A percentile compares a stretch with the other conserved stretches of the same genome.
Conservation (phyloP, 352 stramenopile species). For the Thraustotheca clavata region DNA sequence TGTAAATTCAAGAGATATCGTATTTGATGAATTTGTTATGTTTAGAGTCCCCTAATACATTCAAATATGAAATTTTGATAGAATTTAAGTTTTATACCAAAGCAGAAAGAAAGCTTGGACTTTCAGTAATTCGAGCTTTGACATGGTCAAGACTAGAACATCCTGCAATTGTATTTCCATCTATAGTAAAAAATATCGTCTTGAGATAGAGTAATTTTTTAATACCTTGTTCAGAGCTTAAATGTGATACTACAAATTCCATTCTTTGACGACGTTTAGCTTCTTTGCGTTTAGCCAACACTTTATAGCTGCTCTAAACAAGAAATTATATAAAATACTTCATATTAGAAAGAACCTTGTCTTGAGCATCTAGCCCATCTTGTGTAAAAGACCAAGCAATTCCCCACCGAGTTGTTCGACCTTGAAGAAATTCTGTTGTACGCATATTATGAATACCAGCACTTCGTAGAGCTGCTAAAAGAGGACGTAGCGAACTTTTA, state of each 20-base stretch:
- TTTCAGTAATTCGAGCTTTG: background rate
- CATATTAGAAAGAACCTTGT: conserved; percentile 23
- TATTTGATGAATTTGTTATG: too few species aligned
- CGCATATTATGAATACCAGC: conserved; percentile 62
- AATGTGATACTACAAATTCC: conserved; percentile 37
- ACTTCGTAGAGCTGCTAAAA: conserved; percentile 77
- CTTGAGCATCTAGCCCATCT: conserved; percentile 26
- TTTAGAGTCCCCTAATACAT: too few species aligned
- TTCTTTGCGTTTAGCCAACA: conserved; percentile 79
- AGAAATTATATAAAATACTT: conserved; percentile 13
- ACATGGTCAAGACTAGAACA: conserved; percentile 41
- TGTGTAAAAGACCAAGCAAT: conserved; percentile 87
- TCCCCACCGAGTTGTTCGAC: conserved; percentile 89
- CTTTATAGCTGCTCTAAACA: conserved; percentile 41
- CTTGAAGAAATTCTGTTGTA: conserved; percentile 93
- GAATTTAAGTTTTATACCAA: too few species aligned
- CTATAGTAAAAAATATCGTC: conserved; percentile 4
- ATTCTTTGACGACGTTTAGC: conserved; percentile 44
- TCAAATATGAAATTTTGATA: too few species aligned
- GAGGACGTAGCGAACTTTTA: conserved; percentile 85
- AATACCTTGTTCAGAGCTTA: conserved; percentile 8
- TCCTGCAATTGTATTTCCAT: conserved; percentile 19
- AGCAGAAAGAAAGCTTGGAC: too few species aligned
- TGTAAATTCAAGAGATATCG: too few species aligned
- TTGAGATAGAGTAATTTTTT: conserved; percentile 4